Evolutionary conservation across 1,284 basidiomycete species (phyloP), one percentile per base, ranked within the genome.

Genomic region (Papiliotrema flavescens): DNA sequence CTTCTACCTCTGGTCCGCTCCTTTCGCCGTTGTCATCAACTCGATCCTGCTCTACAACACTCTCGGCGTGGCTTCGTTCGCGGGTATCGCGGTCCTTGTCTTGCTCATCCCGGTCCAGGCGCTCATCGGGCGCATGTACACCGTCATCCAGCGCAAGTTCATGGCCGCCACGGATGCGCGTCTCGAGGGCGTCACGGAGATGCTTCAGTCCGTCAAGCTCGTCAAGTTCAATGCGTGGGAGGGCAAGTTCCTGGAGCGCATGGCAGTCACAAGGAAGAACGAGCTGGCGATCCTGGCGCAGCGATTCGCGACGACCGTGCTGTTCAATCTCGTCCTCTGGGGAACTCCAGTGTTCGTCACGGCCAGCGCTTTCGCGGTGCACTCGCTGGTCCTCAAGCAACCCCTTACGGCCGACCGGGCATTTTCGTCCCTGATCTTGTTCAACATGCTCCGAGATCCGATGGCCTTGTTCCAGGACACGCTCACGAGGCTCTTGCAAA

Each of bases 151-250:
- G 64, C 70, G 69, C 53, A 63, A 68, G 45, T 70, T 79, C 54
- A 72, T 83, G 54, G 70, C 71, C 26, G 81, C 81, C 4, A 81
- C 80, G 2, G 82, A 83, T 62, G 73, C 73, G 28, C 75, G 82
- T 20, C 73, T 83, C 42, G 78, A 80, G 51, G 67, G 80, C 11
- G 78, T 79, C 13, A 80, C 79, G 32, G 82, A 83, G 61, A 78
- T 83, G 40, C 78, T 83, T 49, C 65, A 72, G 17, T 77, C 79
- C 52, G 79, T 83, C 69, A 80, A 80, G 51, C 60, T 74, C 13
- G 69, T 78, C 66, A 79, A 80, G 59, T 80, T 79, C 65, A 80
- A 79, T 55, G 74, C 75, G 14, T 81, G 79, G 79, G 76, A 79
- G 55, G 45, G 55, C 28, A 76, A 77, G 54, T 81, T 82, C 63